These are phyloP conservation scores for Ambrosiella cleistominuta DNA, from an alignment of 2,329 filamentous ascomycete species.

Conservation along the genomic window DNA sequence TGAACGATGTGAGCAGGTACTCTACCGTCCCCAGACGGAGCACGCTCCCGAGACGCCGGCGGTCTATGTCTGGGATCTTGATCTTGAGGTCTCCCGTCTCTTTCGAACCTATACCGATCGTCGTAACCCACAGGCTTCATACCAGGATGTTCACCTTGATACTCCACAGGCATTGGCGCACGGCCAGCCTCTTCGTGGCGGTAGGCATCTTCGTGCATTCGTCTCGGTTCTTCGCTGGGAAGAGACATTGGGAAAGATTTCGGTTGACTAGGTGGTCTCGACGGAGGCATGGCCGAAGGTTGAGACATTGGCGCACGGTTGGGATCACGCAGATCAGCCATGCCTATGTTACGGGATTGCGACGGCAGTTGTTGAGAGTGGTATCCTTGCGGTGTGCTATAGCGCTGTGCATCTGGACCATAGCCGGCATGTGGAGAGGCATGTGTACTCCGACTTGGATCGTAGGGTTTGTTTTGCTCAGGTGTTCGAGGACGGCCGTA, in stretches of 20 bases:
- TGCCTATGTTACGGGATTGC: slow-evolving; percentile 29
- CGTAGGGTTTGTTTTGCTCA: slow-evolving; percentile 44
- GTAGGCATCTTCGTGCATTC: slow-evolving; percentile 27
- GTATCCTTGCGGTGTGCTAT: slow-evolving; percentile 41
- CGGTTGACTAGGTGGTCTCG: slow-evolving; percentile 34
- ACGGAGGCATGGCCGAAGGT: slow-evolving; percentile 22
- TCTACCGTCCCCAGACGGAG: slow-evolving; percentile 4
- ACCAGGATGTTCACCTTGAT: slow-evolving; percentile 27
- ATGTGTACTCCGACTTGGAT: slow-evolving; percentile 27
- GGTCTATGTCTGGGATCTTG: slow-evolving; percentile 2
- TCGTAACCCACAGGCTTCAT: slow-evolving; percentile 31
- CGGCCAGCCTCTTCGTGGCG: slow-evolving; percentile 30
- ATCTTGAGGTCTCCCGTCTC: slow-evolving; percentile 13
- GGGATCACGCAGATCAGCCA: slow-evolving; percentile 26
- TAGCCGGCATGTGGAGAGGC: slow-evolving; percentile 34
- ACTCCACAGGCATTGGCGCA: slow-evolving; percentile 25
- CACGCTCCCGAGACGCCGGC: slow-evolving; percentile 1
- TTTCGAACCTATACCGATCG: slow-evolving; percentile 33
- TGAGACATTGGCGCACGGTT: slow-evolving; percentile 14
- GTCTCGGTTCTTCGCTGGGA: slow-evolving; percentile 29
- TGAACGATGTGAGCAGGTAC: slow-evolving; percentile 3
- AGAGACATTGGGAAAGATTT: slow-evolving; percentile 29
- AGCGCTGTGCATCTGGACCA: slow-evolving; percentile 41
- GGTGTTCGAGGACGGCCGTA: slow-evolving; percentile 56
- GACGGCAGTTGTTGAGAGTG: slow-evolving; percentile 14